Evolutionary conservation across 352 stramenopile genomes (phyloP).

Genomic region (Thalassiosira ordinaria): DNA sequence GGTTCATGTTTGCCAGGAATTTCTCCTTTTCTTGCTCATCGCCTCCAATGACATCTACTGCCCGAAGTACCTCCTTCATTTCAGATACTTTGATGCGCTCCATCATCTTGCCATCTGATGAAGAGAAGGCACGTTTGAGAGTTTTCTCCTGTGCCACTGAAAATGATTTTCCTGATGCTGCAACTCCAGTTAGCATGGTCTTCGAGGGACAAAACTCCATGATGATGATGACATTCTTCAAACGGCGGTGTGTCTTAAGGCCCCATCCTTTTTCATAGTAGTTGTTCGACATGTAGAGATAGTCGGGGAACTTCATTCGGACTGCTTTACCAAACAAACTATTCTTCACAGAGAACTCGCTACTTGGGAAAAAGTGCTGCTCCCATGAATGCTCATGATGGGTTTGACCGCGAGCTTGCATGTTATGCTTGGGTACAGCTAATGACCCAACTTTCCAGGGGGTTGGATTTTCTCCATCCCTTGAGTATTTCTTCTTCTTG

Average conservation of each 20-base stretch:
- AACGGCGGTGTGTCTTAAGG: conserved; percentile 88
- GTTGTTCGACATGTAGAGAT: conserved; percentile 79
- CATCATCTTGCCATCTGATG: conserved; percentile 85
- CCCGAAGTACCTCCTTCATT: conserved; percentile 85
- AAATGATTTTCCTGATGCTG: conserved; percentile 80
- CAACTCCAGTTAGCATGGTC: conserved; percentile 74
- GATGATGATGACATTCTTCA: conserved; percentile 93
- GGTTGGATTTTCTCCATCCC: conserved; percentile 89
- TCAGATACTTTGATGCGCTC: conserved; percentile 87
- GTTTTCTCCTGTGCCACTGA: conserved; percentile 87
- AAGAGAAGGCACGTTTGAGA: conserved; percentile 87
- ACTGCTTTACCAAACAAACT: conserved; percentile 84
- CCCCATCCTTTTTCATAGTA: conserved; percentile 89
- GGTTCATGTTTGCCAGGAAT: conserved; percentile 84
- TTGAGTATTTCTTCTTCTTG: conserved; percentile 91
- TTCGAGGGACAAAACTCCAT: conserved; percentile 90
- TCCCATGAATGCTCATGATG: conserved; percentile 72
- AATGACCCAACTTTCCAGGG: conserved; percentile 87
- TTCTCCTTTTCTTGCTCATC: conserved; percentile 86
- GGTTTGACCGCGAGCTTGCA: conserved; percentile 43
- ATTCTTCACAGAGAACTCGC: conserved; percentile 88
- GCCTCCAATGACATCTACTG: conserved; percentile 89
- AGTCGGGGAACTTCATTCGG: conserved; percentile 80
- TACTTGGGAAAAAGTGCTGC: conserved; percentile 85
- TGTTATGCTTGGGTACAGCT: conserved; percentile 63